Evolutionary conservation across 208 protist species (phyloP).

Genomic region (Wallacemonas rigidus): DNA sequence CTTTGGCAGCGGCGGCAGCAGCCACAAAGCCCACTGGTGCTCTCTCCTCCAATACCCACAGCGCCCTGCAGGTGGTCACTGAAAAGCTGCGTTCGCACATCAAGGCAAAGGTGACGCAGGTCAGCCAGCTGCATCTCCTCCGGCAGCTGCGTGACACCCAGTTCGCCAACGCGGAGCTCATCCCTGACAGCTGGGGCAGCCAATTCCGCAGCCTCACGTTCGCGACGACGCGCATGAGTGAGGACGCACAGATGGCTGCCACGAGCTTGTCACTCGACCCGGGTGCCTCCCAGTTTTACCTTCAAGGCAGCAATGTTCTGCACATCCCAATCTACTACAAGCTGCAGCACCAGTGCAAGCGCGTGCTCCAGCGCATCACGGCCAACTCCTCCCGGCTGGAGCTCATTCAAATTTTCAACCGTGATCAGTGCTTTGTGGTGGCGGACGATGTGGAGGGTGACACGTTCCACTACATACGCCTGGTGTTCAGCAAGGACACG

Average conservation of each 20-base stretch:
- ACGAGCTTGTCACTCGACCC: slow-evolving; percentile 6
- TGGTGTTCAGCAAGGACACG: slow-evolving; percentile 86
- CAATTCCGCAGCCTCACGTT: slow-evolving; percentile 52
- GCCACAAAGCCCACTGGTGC: neutral
- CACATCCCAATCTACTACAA: slow-evolving; percentile 91
- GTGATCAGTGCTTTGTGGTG: slow-evolving; percentile 87
- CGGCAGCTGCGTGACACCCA: slow-evolving; percentile 86
- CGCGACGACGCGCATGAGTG: slow-evolving; percentile 14
- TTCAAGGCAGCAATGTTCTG: slow-evolving; percentile 61
- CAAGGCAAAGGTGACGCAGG: slow-evolving; percentile 61
- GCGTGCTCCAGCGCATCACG: slow-evolving; percentile 70
- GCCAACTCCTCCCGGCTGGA: slow-evolving; percentile 76
- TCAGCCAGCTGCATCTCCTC: slow-evolving; percentile 84
- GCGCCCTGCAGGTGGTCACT: slow-evolving; percentile 26
- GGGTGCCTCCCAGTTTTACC: slow-evolving; percentile 43
- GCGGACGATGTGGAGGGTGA: slow-evolving; percentile 78
- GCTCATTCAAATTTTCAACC: slow-evolving; percentile 84
- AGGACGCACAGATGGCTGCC: slow-evolving; percentile 17
- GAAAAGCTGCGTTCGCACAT: slow-evolving; percentile 55
- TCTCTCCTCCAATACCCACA: neutral
- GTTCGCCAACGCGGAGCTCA: slow-evolving; percentile 75
- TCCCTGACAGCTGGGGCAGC: slow-evolving; percentile 79
- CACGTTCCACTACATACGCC: slow-evolving; percentile 86
- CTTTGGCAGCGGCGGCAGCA: neutral
- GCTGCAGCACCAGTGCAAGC: slow-evolving; percentile 87